Evolutionary conservation across 2,329 filamentous ascomycete genomes (phyloP), one percentile per base, ranked within the genome.

Genomic region (Teratosphaeria viscida): DNA sequence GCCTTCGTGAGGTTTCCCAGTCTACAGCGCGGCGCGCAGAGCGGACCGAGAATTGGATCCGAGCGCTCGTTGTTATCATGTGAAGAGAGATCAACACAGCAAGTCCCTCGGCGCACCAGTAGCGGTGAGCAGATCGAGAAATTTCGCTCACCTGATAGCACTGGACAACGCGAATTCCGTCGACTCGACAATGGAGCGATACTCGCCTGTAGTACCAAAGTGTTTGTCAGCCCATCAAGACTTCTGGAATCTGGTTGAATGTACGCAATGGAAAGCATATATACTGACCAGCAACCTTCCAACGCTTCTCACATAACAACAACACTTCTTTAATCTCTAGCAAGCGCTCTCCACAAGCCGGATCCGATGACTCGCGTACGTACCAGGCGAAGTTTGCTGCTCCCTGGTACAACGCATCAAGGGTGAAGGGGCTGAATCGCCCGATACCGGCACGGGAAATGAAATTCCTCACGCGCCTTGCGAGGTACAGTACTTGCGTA

Each of bases 301-400:
- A 70, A 53, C 65, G 55, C 35, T 57, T 43, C 16, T 66, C 61
- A 34, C 63, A 56, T 19, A 68, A 27, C 6, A 53, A 37, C 7
- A 70, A 58, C 32, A 37, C 32, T 69, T 67, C 59, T 67, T 64
- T n/a, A 5, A 68, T 26, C 58, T 68, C 66, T 32, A 55, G 55
- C 12, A 68, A 54, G 16, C 60, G 64, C 29, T 63, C 60, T 19
- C 26, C 58, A 55, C 60, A 64, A 16, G 67, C 59, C 23, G 62
- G 61, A 34, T 67, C 61, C 2, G 67, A 72, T 3, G 64, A 68
- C 60, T 74, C 71, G 23, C 69, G 61, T 12, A 69, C 66, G 53
- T 71, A 66, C 70, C 71, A 73, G 1, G 65, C 66, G 59, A 67
- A 73, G 37, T 68, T 74, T 14, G 70, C 67, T 16, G 71, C 70